These are phyloP conservation scores for Cladosporium halotolerans DNA, from an alignment of 2,329 filamentous ascomycete genomes.

Conservation along the genomic window DNA sequence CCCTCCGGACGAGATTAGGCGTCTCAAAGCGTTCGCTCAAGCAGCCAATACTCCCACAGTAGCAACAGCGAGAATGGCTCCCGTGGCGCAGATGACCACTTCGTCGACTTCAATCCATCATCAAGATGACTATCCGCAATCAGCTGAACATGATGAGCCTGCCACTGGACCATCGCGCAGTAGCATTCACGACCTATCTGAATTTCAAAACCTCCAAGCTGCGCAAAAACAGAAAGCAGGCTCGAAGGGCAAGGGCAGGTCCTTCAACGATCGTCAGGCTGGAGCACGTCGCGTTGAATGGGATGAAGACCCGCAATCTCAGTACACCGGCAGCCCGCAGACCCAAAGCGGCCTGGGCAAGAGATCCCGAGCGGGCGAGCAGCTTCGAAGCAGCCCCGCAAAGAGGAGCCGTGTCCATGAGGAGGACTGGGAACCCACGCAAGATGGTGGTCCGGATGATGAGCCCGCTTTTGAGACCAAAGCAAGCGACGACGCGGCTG, in stretches of 20 bases:
- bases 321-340: slow-evolving; percentile 13
- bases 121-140: neutral
- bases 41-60: neutral
- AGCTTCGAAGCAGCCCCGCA: slow-evolving; percentile 21
- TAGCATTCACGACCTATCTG: neutral
- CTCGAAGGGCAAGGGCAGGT: slow-evolving; percentile 13
- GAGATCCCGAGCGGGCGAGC: neutral
- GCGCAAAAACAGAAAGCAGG: neutral
- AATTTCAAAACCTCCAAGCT: slow-evolving; percentile 3
- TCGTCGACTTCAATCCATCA: neutral
- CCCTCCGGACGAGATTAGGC: neutral
- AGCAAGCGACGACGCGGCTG: slow-evolving; percentile 25
- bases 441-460: slow-evolving; percentile 24
- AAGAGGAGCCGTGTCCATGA: slow-evolving; percentile 24
- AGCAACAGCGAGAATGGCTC: neutral
- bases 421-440: slow-evolving; percentile 27
- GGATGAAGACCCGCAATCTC: slow-evolving; percentile 28
- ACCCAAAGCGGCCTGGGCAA: neutral
- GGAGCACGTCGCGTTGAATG: slow-evolving; percentile 35
- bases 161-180: neutral
- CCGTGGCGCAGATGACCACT: slow-evolving; percentile 4
- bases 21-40: neutral
- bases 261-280: slow-evolving; percentile 37
- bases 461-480: slow-evolving; percentile 37
- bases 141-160: neutral